Evolutionary conservation across 352 stramenopile species (phyloP).

Genomic region (Phytopythium ostracodes): DNA sequence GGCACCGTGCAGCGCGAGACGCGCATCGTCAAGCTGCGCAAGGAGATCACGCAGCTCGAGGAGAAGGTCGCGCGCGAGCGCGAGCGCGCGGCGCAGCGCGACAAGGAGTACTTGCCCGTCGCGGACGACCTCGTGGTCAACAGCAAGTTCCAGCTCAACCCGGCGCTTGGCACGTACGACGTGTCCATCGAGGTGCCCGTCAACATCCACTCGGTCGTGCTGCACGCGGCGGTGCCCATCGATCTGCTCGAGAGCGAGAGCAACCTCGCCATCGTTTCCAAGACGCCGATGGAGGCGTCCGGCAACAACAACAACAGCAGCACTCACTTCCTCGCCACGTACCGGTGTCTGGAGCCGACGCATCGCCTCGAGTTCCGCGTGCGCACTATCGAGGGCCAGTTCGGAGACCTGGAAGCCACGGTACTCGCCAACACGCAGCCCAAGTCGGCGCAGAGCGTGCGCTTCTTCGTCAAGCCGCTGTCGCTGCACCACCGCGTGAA

Average conservation of each 20-base stretch:
- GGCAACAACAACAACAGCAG: conserved; percentile 28
- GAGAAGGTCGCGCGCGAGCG: conserved; percentile 68
- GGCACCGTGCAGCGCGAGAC: conserved; percentile 73
- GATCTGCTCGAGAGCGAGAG: conserved; percentile 73
- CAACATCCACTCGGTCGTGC: conserved; percentile 70
- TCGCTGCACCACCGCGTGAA: conserved; percentile 77
- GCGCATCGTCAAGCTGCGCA: conserved; percentile 77
- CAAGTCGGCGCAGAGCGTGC: conserved; percentile 63
- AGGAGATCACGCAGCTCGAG: conserved; percentile 63
- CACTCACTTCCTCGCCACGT: conserved; percentile 76
- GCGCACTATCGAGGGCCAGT: conserved; percentile 83
- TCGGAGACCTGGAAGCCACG: conserved; percentile 71
- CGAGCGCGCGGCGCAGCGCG: conserved; percentile 30
- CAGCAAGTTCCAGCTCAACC: conserved; percentile 74
- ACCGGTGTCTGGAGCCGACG: conserved; percentile 71
- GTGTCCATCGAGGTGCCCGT: conserved; percentile 80
- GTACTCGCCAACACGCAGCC: conserved; percentile 62
- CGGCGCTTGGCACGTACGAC: conserved; percentile 60
- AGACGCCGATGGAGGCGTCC: conserved; percentile 47
- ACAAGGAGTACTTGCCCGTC: conserved; percentile 66
- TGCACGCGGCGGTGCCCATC: conserved; percentile 72
- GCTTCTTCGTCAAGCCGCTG: conserved; percentile 78
- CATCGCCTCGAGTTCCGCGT: conserved; percentile 79
- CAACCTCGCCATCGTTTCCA: conserved; percentile 74
- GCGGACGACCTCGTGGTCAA: conserved; percentile 79